Percentiles rank a stretch among this genome's conserved stretches.
Conservation (phyloP, 257 asterid species). For the Petunia secreta region DNA sequence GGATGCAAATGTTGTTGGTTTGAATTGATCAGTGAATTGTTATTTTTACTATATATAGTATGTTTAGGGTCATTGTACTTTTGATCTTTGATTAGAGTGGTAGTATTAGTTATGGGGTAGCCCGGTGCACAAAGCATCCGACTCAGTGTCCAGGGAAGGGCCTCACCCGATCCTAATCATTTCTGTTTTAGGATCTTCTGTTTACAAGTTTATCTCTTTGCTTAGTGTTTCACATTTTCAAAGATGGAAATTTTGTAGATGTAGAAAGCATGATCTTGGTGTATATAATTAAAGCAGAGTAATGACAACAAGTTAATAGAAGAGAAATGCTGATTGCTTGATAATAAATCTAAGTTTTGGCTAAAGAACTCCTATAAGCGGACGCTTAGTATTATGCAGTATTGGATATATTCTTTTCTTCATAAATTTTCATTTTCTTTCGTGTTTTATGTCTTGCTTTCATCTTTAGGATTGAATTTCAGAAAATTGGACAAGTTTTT, state of each 20-base stretch:
- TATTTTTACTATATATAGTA: neutral
- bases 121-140: too few relatives aligned
- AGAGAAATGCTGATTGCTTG: neutral
- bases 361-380: neutral
- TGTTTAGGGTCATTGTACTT: neutral
- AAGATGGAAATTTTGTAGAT: neutral
- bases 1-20: neutral
- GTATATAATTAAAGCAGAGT: neutral
- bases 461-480: neutral
- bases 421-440: neutral
- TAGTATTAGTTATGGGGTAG: neutral
- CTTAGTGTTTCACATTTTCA: conserved; percentile 9
- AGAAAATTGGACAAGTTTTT: neutral
- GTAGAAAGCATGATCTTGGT: conserved; percentile 4
- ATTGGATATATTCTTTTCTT: neutral
- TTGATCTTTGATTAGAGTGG: neutral
- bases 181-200: neutral
- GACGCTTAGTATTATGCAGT: neutral
- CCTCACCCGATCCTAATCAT: neutral
- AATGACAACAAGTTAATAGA: conserved; percentile 11
- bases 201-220: neutral
- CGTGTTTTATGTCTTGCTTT: neutral
- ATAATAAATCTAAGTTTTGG: neutral
- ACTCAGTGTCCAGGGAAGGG: too few relatives aligned
- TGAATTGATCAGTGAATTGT: conserved; percentile 3